phyloP scores from a whole-genome alignment of 352 stramenopile species.

The Pythium sukuiense region DNA sequence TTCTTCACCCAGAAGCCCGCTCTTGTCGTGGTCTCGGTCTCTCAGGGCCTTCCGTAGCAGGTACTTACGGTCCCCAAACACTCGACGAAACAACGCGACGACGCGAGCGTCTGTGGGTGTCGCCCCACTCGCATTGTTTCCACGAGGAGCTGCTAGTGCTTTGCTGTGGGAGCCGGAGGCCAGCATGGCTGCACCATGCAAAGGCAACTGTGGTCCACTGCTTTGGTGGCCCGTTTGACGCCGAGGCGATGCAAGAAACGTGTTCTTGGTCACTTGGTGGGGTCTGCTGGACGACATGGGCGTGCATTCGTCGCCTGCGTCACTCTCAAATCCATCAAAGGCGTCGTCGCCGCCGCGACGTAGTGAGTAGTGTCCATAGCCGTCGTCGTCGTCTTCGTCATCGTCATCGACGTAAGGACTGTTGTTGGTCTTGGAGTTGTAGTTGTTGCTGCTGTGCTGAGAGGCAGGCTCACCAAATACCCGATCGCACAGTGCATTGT shows the following conservation, averaged over 20 bases:
- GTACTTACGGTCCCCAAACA: conserved; percentile 69
- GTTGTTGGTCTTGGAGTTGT: not conserved
- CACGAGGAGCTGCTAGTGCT: not conserved
- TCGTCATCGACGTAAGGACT: not conserved
- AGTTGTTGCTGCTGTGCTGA: not conserved
- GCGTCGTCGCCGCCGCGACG: conserved; percentile 4
- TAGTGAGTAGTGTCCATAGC: conserved; percentile 8
- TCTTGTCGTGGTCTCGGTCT: conserved; percentile 57
- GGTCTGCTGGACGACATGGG: not conserved
- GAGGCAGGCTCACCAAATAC: conserved; percentile 19
- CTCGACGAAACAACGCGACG: conserved; percentile 44
- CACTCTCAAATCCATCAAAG: conserved; percentile 6
- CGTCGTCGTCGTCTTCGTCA: not conserved
- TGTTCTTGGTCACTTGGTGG: not conserved
- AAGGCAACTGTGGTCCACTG: not conserved
- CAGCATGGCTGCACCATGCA: not conserved
- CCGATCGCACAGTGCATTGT: conserved; percentile 25
- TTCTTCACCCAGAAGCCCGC: conserved; percentile 58
- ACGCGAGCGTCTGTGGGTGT: conserved; percentile 29
- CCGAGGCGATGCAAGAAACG: not conserved
- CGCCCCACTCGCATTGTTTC: not conserved
- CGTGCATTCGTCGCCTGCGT: conserved; percentile 3
- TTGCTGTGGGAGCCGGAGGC: not conserved
- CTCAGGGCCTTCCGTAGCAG: conserved; percentile 66
- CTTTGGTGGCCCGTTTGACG: not conserved